Evolutionary conservation across 106 monocot species (phyloP).

Genomic region (Narthecium ossifragum): DNA sequence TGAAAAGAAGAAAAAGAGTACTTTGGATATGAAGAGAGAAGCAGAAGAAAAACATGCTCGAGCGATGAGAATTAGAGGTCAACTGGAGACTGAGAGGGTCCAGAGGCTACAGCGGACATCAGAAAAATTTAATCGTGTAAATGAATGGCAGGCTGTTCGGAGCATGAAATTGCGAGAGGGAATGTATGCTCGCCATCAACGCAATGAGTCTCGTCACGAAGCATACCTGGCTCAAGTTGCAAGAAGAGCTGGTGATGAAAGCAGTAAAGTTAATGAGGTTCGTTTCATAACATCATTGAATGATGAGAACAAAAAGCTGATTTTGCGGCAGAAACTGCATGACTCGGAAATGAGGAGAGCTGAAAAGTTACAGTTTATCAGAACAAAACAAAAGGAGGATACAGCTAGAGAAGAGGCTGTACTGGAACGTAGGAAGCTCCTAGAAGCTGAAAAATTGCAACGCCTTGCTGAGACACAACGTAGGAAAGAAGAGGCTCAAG

Average conservation of each 20-base stretch:
- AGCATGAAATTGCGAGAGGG: constrained; percentile 77
- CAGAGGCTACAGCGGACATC: constrained; percentile 88
- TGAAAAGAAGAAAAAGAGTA: constrained; percentile 84
- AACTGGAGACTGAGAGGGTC: constrained; percentile 85
- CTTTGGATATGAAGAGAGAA: constrained; percentile 84
- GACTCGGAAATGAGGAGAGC: constrained; percentile 91
- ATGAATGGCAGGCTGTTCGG: constrained; percentile 96
- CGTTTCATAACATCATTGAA: constrained; percentile 97
- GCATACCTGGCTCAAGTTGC: constrained; percentile 93
- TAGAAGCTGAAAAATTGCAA: constrained; percentile 97
- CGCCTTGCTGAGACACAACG: constrained; percentile 88
- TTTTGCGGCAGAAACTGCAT: constrained; percentile 85
- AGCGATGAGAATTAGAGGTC: constrained; percentile 78
- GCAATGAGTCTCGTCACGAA: constrained; percentile 84
- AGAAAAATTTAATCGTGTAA: constrained; percentile 91
- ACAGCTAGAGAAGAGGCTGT: constrained; percentile 94
- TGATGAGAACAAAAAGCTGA: constrained; percentile 94
- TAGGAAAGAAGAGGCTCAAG: constrained; percentile 87
- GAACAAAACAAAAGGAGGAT: constrained; percentile 90
- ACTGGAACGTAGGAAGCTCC: constrained; percentile 79
- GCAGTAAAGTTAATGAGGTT: constrained; percentile 97
- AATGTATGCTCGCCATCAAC: constrained; percentile 86
- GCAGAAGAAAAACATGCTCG: constrained; percentile 96
- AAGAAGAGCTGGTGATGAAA: constrained; percentile 95
- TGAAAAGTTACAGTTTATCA: constrained; percentile 88